phyloP scores from a whole-genome alignment of 148 eudicot species.

The Rhododendron ferrugineum region DNA sequence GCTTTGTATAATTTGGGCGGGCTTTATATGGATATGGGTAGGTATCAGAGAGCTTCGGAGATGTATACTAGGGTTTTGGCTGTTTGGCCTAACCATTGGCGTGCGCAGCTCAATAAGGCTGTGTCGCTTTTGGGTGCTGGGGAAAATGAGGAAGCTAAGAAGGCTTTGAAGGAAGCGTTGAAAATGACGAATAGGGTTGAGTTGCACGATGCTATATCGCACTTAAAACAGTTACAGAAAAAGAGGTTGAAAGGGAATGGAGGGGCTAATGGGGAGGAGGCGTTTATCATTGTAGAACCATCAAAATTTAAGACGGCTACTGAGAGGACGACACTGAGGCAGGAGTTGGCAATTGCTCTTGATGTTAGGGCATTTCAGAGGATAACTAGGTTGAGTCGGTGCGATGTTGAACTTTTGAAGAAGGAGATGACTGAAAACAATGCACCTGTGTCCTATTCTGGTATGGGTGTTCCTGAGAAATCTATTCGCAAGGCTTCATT shows the following conservation, averaged over 20 bases:
- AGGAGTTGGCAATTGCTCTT: slow-evolving; percentile 71
- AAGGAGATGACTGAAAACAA: slow-evolving; percentile 69
- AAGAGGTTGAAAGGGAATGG: slow-evolving; percentile 77
- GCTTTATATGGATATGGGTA: slow-evolving; percentile 95
- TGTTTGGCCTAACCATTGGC: slow-evolving; percentile 92
- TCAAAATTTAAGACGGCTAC: slow-evolving; percentile 66
- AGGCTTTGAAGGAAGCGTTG: slow-evolving; percentile 87
- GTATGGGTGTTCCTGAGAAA: slow-evolving; percentile 72
- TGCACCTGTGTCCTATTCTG: slow-evolving; percentile 79
- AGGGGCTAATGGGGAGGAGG: slow-evolving; percentile 57
- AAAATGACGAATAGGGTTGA: slow-evolving; percentile 98
- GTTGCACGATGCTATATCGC: slow-evolving; percentile 87
- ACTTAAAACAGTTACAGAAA: slow-evolving; percentile 92
- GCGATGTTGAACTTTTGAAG: slow-evolving; percentile 73
- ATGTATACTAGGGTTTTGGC: slow-evolving; percentile 95
- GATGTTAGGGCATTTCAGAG: slow-evolving; percentile 89
- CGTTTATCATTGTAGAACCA: slow-evolving; percentile 57
- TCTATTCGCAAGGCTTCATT: slow-evolving; percentile 82
- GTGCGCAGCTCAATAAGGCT: slow-evolving; percentile 91
- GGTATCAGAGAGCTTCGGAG: slow-evolving; percentile 97
- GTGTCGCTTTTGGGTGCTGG: slow-evolving; percentile 94
- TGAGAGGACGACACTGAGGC: slow-evolving; percentile 67
- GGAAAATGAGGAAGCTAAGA: slow-evolving; percentile 91
- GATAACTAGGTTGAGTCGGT: slow-evolving; percentile 68
- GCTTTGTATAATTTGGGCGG: slow-evolving; percentile 96